Evolutionary conservation across 2,329 filamentous ascomycete genomes (phyloP).

Genomic region (Trichoderma oligosporum): DNA sequence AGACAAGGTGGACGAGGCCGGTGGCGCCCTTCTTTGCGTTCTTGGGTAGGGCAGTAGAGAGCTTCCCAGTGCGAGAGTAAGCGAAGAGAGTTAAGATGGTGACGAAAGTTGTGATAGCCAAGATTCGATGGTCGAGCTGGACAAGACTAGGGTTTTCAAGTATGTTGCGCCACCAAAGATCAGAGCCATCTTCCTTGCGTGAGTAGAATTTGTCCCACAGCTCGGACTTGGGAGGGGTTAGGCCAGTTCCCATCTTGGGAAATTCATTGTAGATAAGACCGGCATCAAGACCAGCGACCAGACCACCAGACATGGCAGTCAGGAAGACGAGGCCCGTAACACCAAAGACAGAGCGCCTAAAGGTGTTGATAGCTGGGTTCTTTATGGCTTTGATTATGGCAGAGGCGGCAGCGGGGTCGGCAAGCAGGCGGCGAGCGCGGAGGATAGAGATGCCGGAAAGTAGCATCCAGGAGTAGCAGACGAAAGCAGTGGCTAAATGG

Average conservation of each 20-base stretch:
- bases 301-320: constrained; percentile 87
- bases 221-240: constrained; percentile 77
- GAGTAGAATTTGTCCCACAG: constrained; percentile 84
- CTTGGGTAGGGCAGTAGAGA: constrained; percentile 56
- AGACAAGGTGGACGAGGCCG: constrained; percentile 79
- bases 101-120: constrained; percentile 85
- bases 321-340: constrained; percentile 75
- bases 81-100: constrained; percentile 73
- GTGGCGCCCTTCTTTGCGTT: constrained; percentile 65
- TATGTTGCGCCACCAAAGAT: constrained; percentile 96
- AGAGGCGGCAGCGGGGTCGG: constrained; percentile 60
- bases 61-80: constrained; percentile 67
- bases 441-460: constrained; percentile 82
- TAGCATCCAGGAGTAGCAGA: constrained; percentile 93
- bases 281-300: constrained; percentile 92
- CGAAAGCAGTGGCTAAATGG: constrained; percentile 84
- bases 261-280: constrained; percentile 99
- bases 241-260: constrained; percentile 83
- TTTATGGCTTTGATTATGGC: constrained; percentile 59
- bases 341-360: constrained; percentile 68
- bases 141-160: constrained; percentile 95
- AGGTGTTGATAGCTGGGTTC: constrained; percentile 63
- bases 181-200: constrained; percentile 69
- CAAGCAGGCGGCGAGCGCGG: constrained; percentile 68
- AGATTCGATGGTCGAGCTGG: constrained; percentile 89